These are phyloP conservation scores for Daedaleopsis sinensis DNA, from an alignment of 768 basidiomycete species.

Conservation along the genomic window DNA sequence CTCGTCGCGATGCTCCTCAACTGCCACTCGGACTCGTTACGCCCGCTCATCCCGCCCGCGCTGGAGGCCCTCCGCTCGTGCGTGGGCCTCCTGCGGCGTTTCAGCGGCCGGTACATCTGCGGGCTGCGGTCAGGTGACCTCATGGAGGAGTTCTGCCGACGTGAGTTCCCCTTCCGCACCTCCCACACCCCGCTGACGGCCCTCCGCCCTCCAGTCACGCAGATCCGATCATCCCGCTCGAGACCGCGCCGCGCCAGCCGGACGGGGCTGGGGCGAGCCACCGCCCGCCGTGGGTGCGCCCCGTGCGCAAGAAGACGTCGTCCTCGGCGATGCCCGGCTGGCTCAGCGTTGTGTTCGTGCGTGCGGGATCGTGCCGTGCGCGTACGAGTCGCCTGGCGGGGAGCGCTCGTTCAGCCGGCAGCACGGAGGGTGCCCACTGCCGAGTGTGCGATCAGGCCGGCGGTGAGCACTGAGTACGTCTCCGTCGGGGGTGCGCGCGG, in stretches of 20 bases:
- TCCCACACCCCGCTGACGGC: not conserved
- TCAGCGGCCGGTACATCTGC: conserved; percentile 91
- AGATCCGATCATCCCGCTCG: conserved; percentile 89
- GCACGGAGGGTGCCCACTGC: too few species aligned
- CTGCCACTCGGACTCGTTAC: conserved; percentile 79
- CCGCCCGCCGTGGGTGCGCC: conserved; percentile 86
- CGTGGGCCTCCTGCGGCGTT: conserved; percentile 83
- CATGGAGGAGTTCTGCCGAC: conserved; percentile 93
- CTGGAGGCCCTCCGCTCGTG: conserved; percentile 88
- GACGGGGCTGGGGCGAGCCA: conserved; percentile 51
- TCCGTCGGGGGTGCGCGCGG: too few species aligned
- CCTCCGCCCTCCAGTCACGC: conserved; percentile 56
- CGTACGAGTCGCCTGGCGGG: too few species aligned
- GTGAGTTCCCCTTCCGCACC: conserved; percentile 52
- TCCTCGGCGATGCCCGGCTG: too few species aligned
- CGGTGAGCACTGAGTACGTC: too few species aligned
- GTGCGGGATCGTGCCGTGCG: too few species aligned
- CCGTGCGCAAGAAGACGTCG: conserved; percentile 77
- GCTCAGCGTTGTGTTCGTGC: too few species aligned
- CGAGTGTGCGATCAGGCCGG: too few species aligned
- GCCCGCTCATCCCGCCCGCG: conserved; percentile 77
- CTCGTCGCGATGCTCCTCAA: conserved; percentile 86
- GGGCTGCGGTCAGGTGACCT: conserved; percentile 89
- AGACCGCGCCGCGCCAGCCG: conserved; percentile 53
- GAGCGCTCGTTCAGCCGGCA: too few species aligned